Percentiles rank a stretch among this genome's conserved stretches.
These are phyloP conservation scores for Juncus effusus DNA, from an alignment of 176 grass and related monocot genomes.

Conservation along the genomic window DNA sequence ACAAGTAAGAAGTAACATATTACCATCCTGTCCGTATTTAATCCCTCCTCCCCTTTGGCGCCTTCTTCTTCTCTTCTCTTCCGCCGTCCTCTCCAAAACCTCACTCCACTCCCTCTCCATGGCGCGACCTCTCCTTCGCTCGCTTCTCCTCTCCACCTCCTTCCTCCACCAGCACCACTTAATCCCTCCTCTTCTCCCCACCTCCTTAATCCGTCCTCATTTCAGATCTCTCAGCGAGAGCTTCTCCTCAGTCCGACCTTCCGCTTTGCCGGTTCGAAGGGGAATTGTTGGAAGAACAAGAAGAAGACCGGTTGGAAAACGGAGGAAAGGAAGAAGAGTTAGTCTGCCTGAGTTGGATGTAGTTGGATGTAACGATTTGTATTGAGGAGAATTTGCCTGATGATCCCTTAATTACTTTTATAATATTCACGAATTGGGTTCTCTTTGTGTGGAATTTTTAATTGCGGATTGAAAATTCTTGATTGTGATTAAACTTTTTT, in stretches of 20 bases:
- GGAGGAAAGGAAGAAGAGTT: conserved; percentile 22
- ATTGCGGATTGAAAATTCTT: neutral
- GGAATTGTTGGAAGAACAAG: conserved; percentile 4
- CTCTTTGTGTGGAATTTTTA: too few species aligned
- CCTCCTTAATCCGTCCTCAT: conserved; percentile 1
- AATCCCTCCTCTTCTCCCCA: conserved; percentile 5
- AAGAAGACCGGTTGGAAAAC: conserved; percentile 19
- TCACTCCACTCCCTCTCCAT: conserved; percentile 14
- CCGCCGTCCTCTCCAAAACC: neutral
- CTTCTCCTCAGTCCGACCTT: conserved; percentile 12
- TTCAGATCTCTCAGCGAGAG: neutral
- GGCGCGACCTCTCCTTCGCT: conserved; percentile 38
- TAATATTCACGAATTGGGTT: neutral
- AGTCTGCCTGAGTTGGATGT: conserved; percentile 51
- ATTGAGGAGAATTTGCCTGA: conserved; percentile 70
- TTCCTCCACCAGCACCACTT: neutral
- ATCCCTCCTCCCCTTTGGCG: too few species aligned
- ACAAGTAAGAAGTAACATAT: too few species aligned
- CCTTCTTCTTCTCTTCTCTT: neutral
- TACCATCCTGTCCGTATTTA: too few species aligned
- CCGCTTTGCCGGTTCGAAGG: conserved; percentile 14
- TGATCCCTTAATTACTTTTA: conserved; percentile 52
- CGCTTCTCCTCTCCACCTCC: conserved; percentile 35
- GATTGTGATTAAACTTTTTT: neutral
- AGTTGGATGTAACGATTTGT: conserved; percentile 67